phyloP scores from a whole-genome alignment of 257 asterid species.

The Primulina huaijiensis region DNA sequence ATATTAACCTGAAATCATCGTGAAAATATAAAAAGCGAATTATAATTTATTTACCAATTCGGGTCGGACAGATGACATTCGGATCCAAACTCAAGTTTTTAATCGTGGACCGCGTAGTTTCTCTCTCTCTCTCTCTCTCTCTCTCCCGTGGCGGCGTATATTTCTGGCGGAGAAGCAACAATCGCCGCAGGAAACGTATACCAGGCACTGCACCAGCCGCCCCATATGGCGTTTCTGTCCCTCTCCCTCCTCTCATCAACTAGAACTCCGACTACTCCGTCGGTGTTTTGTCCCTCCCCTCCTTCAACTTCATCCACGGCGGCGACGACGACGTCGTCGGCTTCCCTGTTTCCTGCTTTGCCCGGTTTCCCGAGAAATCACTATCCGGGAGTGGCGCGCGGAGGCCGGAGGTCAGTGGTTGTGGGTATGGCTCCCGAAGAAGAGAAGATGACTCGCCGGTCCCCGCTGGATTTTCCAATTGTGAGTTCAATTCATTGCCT shows the following conservation, averaged over 20 bases:
- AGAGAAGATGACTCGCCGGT: slow-evolving; percentile 90
- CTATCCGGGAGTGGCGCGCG: slow-evolving; percentile 13
- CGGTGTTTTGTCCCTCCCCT: slow-evolving; percentile 23
- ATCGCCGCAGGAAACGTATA: too few species aligned
- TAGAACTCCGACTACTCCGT: slow-evolving; percentile 33
- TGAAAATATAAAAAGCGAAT: too few species aligned
- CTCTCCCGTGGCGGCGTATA: slow-evolving; percentile 2
- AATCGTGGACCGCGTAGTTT: background rate
- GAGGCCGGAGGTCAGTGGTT: slow-evolving; percentile 45
- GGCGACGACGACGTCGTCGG: slow-evolving; percentile 21
- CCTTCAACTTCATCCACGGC: slow-evolving; percentile 31
- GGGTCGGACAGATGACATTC: background rate
- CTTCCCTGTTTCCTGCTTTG: slow-evolving; percentile 24
- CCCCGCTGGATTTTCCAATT: slow-evolving; percentile 84
- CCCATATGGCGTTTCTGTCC: slow-evolving; percentile 47
- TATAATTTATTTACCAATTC: too few species aligned
- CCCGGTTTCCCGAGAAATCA: background rate
- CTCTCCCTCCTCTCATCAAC: slow-evolving; percentile 35
- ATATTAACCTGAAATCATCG: too few species aligned
- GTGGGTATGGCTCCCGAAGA: slow-evolving; percentile 95
- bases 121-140: background rate
- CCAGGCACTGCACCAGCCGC: slow-evolving; percentile 15
- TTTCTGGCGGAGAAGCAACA: background rate
- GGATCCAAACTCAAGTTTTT: slow-evolving; percentile 1
- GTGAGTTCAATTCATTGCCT: slow-evolving; percentile 31